Evolutionary conservation across 2,329 filamentous ascomycete species (phyloP), one percentile per base, ranked within the genome.

Genomic region (Botrytis tulipae): DNA sequence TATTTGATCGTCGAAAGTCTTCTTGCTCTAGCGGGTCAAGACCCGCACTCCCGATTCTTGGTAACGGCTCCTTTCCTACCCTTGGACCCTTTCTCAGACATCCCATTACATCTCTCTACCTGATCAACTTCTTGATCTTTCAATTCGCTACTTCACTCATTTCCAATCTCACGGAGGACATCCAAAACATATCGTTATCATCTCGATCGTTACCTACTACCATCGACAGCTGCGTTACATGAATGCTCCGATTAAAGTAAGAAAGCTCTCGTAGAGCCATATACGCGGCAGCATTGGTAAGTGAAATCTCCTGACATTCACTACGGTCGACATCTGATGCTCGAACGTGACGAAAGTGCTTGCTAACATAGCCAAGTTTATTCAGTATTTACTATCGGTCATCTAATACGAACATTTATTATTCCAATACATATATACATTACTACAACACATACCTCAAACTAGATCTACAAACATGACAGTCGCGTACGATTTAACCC

Each of bases 401-500:
- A 72, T 70, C 42, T 70, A 63, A 59, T n/a, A 51, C 54, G 29
- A 46, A 60, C 57, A 63, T 61, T 46, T 37, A 62, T 70, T 57
- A 63, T 40, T 73, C 60, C 40, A 60, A 60, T 48, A 32, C 46
- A 59, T 46, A 70, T 61, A 70, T 48, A 73, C 60, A 46, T 48
- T 37, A 37, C n/a, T 12, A n/a, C 68, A 46, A 48, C 65, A 32
- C 48, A 68, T 25, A 37, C 63, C 32, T 65, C 67, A 42, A 44
- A 44, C 29, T 71, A n/a, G 61, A 71, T 73, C 71, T 72, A 67
- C 60, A 83, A 90, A 80, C 78, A 97, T 97, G 93, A 93, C 92
- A 63, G 89, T 93, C 83, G 87, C 89, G 81, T 90, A 91, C 82
- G 93, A 95, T 80, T 85, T 90, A 80, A 88, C 91, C 83, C 89